A percentile compares a stretch with the other conserved stretches of the same genome.
These are phyloP conservation scores for Rhizophagus sp. DNA, from an alignment of 192 early-diverging fungal genomes.

Conservation along the genomic window DNA sequence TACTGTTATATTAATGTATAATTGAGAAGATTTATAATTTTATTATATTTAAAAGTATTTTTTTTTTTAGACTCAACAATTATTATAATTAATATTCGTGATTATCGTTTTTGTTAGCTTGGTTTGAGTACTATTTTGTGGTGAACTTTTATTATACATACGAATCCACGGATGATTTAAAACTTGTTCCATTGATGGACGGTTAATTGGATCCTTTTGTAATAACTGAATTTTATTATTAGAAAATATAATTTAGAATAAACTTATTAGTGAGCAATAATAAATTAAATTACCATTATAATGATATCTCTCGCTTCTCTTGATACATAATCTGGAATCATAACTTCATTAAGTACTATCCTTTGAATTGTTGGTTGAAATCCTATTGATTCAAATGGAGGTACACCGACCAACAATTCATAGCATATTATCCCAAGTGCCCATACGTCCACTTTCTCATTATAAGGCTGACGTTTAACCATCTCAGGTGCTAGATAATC, in stretches of 20 bases:
- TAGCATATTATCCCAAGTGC: slow-evolving; percentile 88
- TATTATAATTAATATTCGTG: background rate
- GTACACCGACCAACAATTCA: slow-evolving; percentile 86
- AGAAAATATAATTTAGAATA: background rate
- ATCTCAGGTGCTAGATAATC: slow-evolving; percentile 97
- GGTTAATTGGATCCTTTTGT: slow-evolving; percentile 64
- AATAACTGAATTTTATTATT: slow-evolving; percentile 57
- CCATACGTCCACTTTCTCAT: slow-evolving; percentile 87
- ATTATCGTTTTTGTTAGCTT: background rate
- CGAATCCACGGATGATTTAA: slow-evolving; percentile 75
- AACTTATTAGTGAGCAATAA: background rate
- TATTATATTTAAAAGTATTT: too few species aligned
- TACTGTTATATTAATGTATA: too few species aligned
- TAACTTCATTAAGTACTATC: slow-evolving; percentile 81
- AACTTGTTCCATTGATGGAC: slow-evolving; percentile 75
- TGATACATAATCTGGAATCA: slow-evolving; percentile 77
- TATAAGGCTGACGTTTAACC: slow-evolving; percentile 83
- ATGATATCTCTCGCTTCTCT: slow-evolving; percentile 85
- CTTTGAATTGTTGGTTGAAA: slow-evolving; percentile 70
- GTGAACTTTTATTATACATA: background rate
- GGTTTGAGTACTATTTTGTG: background rate
- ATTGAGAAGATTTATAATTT: too few species aligned
- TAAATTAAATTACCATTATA: slow-evolving; percentile 51
- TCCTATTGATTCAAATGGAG: slow-evolving; percentile 78
- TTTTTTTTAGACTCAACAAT: too few species aligned